phyloP scores from a whole-genome alignment of 306 rosid genomes.

The Malus sieversii region DNA sequence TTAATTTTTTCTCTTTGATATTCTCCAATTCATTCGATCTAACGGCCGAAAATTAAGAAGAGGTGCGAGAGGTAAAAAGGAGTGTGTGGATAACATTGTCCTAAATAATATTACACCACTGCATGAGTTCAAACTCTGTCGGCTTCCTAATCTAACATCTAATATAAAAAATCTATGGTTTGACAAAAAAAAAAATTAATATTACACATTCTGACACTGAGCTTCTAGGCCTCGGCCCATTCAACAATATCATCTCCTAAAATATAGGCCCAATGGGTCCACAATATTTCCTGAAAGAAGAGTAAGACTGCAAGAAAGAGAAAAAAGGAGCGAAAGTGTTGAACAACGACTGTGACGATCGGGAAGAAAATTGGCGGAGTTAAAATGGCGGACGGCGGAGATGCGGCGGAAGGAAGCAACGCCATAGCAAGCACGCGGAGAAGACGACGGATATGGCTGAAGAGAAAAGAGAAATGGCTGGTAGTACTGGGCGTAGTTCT shows the following conservation, averaged over 20 bases:
- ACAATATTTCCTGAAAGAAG: background rate
- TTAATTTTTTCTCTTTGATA: too few species aligned
- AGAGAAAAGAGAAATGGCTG: slow-evolving; percentile 64
- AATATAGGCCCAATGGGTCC: background rate
- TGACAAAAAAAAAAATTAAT: background rate
- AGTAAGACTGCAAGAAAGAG: background rate
- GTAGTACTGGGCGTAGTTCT: slow-evolving; percentile 68
- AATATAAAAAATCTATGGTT: too few species aligned
- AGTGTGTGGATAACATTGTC: too few species aligned
- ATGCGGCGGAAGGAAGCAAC: slow-evolving; percentile 4
- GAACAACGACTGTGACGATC: background rate
- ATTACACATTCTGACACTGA: too few species aligned
- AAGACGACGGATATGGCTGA: slow-evolving; percentile 40
- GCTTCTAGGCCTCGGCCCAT: background rate
- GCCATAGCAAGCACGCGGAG: background rate
- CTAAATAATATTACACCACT: too few species aligned
- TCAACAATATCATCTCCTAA: background rate
- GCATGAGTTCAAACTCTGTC: fast-evolving
- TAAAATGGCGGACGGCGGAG: background rate
- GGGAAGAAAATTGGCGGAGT: background rate
- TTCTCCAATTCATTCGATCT: fast-evolving
- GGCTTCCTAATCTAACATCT: fast-evolving
- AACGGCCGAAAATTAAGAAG: too few species aligned
- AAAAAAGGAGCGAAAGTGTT: background rate
- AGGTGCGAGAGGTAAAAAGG: fast-evolving